Evolutionary conservation across 2,329 filamentous ascomycete species (phyloP), one percentile per base, ranked within the genome.

Genomic region (Endocalyx cinctus): DNA sequence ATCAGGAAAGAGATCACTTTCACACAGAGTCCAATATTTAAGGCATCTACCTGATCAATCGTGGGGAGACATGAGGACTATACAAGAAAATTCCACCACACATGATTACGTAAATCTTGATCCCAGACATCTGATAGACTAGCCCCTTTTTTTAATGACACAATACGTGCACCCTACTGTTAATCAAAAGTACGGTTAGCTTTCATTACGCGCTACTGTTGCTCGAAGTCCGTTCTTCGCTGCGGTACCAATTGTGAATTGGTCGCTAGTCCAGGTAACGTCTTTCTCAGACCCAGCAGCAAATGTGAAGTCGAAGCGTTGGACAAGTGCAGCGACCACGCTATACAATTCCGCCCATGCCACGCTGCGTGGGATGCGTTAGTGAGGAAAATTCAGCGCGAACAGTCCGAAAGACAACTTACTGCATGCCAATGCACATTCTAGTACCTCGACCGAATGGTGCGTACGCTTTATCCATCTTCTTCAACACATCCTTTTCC

Each of bases 391-490:
- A 23, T n/a, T 23, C 20, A 23, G n/a, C n/a, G n/a, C n/a, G n/a
- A 23, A 8, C 8, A 23, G n/a, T 23, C 20, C 20, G 20, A 23
- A 23, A 23, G 22, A n/a, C 19, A 12, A 44, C 41, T 32, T 42
- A 47, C 44, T 50, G 35, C 46, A 50, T 47, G n/a, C 47, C 47
- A 13, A 47, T 16, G 15, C 42, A 48, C 3, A 28, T 48, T 5
- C 47, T 29, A 10, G 46, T 37, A 5, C 44, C 47, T n/a, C 41
- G 16, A 2, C 37, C 43, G 20, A 50, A 48, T 1, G 45, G 45
- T 5, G 46, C 41, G 23, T 31, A 49, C 2, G 35, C 37, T 30
- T 41, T 47, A 5, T 48, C 43, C 2, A 31, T 13, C 27, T 25
- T 33, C 18, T 29, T 45, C 19, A 32, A 28, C 0, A 33, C 33